phyloP scores from a whole-genome alignment of 176 grass and related monocot genomes.

The Carex scoparia region DNA sequence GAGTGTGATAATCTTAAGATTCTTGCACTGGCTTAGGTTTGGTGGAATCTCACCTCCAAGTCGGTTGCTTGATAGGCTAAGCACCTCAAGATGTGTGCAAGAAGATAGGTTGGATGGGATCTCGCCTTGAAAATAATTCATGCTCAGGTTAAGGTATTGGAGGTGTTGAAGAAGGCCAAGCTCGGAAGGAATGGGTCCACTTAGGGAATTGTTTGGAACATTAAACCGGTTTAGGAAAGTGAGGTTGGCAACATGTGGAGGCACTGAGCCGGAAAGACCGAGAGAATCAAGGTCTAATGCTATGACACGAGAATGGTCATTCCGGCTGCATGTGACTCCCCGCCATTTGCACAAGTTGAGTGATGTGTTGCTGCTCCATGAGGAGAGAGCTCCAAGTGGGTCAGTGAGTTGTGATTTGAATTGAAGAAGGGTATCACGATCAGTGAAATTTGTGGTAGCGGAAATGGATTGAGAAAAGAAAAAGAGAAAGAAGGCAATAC shows the following conservation, averaged over 20 bases:
- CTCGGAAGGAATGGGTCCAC: conserved; percentile 38
- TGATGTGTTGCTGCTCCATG: conserved; percentile 34
- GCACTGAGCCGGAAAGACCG: conserved; percentile 24
- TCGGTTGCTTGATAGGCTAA: conserved; percentile 24
- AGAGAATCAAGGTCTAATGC: conserved; percentile 37
- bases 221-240: conserved; percentile 36
- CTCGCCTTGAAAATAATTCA: conserved; percentile 33
- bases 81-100: conserved; percentile 27
- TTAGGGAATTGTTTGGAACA: conserved; percentile 31
- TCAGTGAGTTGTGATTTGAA: conserved; percentile 48
- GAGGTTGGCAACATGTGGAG: conserved; percentile 39
- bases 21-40: conserved; percentile 34
- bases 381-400: conserved; percentile 25
- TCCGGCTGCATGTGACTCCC: conserved; percentile 32
- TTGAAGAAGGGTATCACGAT: conserved; percentile 36
- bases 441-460: neutral
- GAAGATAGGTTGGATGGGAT: conserved; percentile 35
- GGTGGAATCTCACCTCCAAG: conserved; percentile 36
- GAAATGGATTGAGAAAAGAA: conserved; percentile 13
- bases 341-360: conserved; percentile 42
- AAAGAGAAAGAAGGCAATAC: neutral
- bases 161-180: conserved; percentile 27
- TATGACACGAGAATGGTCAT: conserved; percentile 11
- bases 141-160: conserved; percentile 38
- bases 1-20: conserved; percentile 23